Evolutionary conservation across 768 basidiomycete genomes (phyloP).

Genomic region (Trametes gibbosa): DNA sequence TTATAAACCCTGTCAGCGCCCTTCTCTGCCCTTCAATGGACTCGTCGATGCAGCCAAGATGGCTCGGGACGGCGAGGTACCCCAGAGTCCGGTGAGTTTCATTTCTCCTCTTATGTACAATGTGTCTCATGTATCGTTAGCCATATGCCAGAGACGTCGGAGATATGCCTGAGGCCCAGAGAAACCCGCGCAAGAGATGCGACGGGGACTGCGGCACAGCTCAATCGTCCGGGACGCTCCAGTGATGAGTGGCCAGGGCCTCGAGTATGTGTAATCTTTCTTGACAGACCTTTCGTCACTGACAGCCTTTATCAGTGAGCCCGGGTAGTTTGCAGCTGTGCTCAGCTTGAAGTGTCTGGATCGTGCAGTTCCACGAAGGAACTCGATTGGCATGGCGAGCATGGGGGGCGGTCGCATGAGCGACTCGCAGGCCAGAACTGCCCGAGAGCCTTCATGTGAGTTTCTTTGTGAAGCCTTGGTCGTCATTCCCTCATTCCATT

Average conservation of each 20-base stretch:
- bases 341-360: neutral
- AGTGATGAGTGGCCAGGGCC: conserved; percentile 6
- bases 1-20: neutral
- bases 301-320: neutral
- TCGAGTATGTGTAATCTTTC: neutral
- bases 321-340: conserved; percentile 5
- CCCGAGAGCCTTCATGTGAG: conserved; percentile 1
- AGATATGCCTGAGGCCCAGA: neutral
- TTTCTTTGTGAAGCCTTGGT: neutral
- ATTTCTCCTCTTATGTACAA: too few species aligned
- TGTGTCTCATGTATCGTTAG: neutral
- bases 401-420: neutral
- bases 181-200: neutral
- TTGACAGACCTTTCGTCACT: neutral
- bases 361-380: neutral
- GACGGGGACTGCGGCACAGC: conserved; percentile 1
- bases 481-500: too few species aligned
- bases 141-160: neutral
- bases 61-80: neutral
- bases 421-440: neutral
- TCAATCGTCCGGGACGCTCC: neutral
- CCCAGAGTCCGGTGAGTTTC: conserved; percentile 9
- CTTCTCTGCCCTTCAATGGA: conserved; percentile 10
- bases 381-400: neutral
- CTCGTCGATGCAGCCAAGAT: neutral